phyloP scores from a whole-genome alignment of 116 monocot species.

The Posidonia oceanica region DNA sequence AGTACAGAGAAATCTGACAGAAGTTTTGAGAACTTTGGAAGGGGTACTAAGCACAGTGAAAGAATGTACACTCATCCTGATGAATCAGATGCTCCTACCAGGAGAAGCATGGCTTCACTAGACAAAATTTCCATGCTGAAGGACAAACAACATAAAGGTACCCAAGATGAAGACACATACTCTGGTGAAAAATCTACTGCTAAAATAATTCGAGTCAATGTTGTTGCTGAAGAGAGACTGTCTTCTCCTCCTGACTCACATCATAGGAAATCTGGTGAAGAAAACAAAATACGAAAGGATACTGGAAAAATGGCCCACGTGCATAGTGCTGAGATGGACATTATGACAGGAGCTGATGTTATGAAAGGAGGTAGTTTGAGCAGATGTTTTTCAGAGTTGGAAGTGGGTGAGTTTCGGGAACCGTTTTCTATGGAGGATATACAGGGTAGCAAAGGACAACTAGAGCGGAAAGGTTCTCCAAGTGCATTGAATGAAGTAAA shows the following conservation, averaged over 20 bases:
- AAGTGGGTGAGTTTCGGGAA: conserved; percentile 91
- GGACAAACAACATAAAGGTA: conserved; percentile 20
- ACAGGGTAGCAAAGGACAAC: conserved; percentile 18
- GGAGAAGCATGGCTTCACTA: conserved; percentile 10
- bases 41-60: conserved; percentile 25
- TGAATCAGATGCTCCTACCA: conserved; percentile 13
- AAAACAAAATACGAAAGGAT: conserved; percentile 14
- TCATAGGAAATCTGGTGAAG: conserved; percentile 21
- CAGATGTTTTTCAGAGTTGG: conserved; percentile 86
- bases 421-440: conserved; percentile 26
- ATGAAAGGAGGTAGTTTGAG: conserved; percentile 22
- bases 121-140: conserved; percentile 17
- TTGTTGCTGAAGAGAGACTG: conserved; percentile 14
- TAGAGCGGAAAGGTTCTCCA: conserved; percentile 48
- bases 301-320: conserved; percentile 8
- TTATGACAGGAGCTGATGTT: conserved; percentile 11
- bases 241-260: conserved; percentile 22
- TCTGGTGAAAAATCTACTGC: conserved; percentile 16
- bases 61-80: conserved; percentile 18
- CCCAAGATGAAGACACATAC: conserved; percentile 18
- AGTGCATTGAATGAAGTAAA: conserved; percentile 27
- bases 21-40: conserved; percentile 15
- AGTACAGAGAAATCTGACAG: conserved; percentile 25
- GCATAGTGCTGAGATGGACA: conserved; percentile 23
- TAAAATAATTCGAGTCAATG: conserved; percentile 16